Base-by-base conservation (phyloP, 495 filamentous ascomycete species). In the Rhypophila decipiens region DNA sequence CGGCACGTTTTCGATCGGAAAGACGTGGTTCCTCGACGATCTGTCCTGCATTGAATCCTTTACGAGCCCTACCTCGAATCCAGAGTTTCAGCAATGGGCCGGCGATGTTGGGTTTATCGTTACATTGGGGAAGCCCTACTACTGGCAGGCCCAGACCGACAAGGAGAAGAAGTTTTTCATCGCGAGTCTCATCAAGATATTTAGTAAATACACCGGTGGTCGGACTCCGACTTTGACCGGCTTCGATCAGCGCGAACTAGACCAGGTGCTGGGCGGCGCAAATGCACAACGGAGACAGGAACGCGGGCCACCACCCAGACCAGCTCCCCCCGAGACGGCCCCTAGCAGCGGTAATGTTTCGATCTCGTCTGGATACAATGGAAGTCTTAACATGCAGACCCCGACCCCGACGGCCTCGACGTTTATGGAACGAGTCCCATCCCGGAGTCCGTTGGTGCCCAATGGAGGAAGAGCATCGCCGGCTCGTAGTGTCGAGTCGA, bases 161-260 rank as follows among this genome's bases (percentile, higher is more conserved):
- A 95, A 95, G 69, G 93, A 97, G 65, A 97, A 96, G 73, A 90
- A 95, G 46, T 97, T 95, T 68, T 98, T 98, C 64, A 94, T 97
- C 58, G 86, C 84, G 21, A 95, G 88, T 58, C 64, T 96, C 51
- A 78, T 96, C 49, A 97, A 96, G 68, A 96, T 98, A 31, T 98
- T 85, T 62, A 84, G 79, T 48, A 97, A 96, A 60, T 98, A 96
- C 60, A 97, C 94, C 10, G 86, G 87, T 21, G 93, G 94, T 9
- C 86, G 80, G 49, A 66, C 84, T 19, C 93, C 93, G 18, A 77
- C 80, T 29, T 69, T 98, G 15, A 74, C 79, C 37, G 91, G 90
- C 7, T 97, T 97, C 63, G 85, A 86, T 55, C 73, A 83, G 27
- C 80, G 76, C 34, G 89, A 96, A 65, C 75, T 81, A 23, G 88